Evolutionary conservation across 1,284 basidiomycete species (phyloP), one percentile per base, ranked within the genome.

Genomic region (Malassezia restricta): DNA sequence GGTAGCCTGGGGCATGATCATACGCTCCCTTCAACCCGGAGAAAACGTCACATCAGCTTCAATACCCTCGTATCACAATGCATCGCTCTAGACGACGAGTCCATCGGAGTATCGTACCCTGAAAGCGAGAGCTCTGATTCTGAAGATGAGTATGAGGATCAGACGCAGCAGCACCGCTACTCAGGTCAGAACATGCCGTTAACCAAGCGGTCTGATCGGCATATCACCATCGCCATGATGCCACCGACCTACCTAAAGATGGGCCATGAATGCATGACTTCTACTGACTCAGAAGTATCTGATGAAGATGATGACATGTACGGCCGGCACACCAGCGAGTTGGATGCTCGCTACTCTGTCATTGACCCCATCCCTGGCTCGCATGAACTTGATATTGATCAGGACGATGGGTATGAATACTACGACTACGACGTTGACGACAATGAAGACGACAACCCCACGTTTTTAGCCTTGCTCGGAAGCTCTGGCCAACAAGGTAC

Each of bases 31-130:
- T 17, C 43, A 6, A 12, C 49, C 20, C 51, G 56, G 20, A 47
- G 54, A 40, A 83, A 82, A 75, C 79, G 81, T 58, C 92, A 96
- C 74, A 98, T 98, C 76, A 86, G 81, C 65, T 98, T 98, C 80
- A 96, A 96, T 75, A 92, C 90, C 1, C 92, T 91, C 68, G 92
- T 98, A 35, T 88, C 96, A 75, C 94, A 96, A 74, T 90, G 83
- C 71, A 92, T 98, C 59, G 86, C 92, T n/a, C 84, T 98, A 67
- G 79, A 80, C 40, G 51, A 58, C 3, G 33, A 24, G 37, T 27
- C 31, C 8, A 27, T 8, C 15, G 7, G n/a, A 3, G 27, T 14
- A 17, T 44, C 67, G 40, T 65, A 67, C 38, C 15, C 15, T 35
- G 33, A 35, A 12, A 64, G 66, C 39, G 59, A 66, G 15, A 54